Conservation (phyloP, 768 basidiomycete species). For the Russula vinacea region DNA sequence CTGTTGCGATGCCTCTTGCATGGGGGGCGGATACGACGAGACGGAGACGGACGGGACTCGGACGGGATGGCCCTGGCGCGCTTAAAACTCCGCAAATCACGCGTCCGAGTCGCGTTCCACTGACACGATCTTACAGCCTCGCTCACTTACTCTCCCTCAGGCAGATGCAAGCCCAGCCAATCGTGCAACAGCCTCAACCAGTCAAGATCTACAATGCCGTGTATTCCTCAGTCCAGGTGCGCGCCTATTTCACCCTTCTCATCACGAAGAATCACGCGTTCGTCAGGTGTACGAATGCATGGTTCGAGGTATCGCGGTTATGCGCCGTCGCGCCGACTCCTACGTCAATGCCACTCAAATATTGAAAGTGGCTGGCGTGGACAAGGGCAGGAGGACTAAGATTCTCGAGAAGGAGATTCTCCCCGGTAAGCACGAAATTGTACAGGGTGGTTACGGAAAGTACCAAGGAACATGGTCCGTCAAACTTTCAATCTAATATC, state of each 20-base stretch:
- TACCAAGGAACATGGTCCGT: conserved; percentile 98
- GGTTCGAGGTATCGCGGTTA: conserved; percentile 97
- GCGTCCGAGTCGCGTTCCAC: conserved; percentile 19
- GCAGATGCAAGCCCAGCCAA: conserved; percentile 25
- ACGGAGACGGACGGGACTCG: not conserved
- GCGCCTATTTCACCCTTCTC: conserved; percentile 12
- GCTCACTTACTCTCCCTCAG: not conserved
- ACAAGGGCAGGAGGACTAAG: conserved; percentile 95
- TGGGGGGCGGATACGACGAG: not conserved
- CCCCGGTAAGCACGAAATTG: conserved; percentile 93
- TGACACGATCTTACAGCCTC: not conserved
- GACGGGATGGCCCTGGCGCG: not conserved
- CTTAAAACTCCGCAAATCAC: conserved; percentile 30
- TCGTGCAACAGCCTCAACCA: conserved; percentile 38
- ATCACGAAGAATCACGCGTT: conserved; percentile 29
- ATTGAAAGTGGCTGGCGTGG: conserved; percentile 96
- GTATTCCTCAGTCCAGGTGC: conserved; percentile 84
- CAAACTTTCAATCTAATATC: conserved; percentile 12
- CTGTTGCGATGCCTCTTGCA: conserved; percentile 31
- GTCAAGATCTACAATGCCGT: conserved; percentile 93
- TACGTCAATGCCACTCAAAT: conserved; percentile 99
- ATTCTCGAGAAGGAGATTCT: conserved; percentile 96
- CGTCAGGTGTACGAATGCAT: conserved; percentile 92
- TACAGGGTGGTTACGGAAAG: conserved; percentile 98
- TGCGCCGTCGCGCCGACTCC: conserved; percentile 92